A percentile compares a stretch with the other conserved stretches of the same genome.
Evolutionary conservation across 2,329 filamentous ascomycete species (phyloP).

Genomic region (Fonsecaea pedrosoi): DNA sequence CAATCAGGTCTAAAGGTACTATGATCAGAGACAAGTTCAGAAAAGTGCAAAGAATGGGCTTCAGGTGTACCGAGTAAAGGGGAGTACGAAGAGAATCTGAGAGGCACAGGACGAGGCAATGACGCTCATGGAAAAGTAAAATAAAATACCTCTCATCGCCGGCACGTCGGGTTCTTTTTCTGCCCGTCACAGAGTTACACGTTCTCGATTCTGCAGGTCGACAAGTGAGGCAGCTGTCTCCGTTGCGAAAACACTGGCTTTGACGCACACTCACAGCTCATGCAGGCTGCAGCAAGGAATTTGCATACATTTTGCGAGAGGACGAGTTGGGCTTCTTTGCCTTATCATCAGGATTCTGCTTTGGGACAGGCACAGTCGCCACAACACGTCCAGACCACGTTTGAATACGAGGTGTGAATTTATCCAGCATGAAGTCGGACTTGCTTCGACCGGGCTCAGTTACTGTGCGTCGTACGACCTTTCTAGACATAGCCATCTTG

Average conservation of each 20-base stretch:
- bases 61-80: neutral
- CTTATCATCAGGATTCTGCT: constrained; percentile 19
- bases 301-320: constrained; percentile 10
- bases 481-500: neutral
- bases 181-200: constrained; percentile 1
- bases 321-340: constrained; percentile 13
- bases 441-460: neutral
- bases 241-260: neutral
- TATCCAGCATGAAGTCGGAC: neutral
- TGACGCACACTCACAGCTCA: constrained; percentile 12
- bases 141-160: constrained; percentile 8
- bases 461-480: neutral
- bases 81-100: neutral
- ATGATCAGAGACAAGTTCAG: neutral
- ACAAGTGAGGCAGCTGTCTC: constrained; percentile 7
- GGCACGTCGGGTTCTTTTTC: constrained; percentile 9
- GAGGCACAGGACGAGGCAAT: neutral
- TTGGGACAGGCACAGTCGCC: constrained; percentile 18
- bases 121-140: neutral
- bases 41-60: neutral
- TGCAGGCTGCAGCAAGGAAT: constrained; percentile 18
- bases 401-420: constrained; percentile 13
- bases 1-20: neutral
- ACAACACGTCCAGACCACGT: constrained; percentile 13
- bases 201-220: constrained; percentile 2